Base-by-base conservation (phyloP, 345 rosid genomes). In the Corchorus capsularis region DNA sequence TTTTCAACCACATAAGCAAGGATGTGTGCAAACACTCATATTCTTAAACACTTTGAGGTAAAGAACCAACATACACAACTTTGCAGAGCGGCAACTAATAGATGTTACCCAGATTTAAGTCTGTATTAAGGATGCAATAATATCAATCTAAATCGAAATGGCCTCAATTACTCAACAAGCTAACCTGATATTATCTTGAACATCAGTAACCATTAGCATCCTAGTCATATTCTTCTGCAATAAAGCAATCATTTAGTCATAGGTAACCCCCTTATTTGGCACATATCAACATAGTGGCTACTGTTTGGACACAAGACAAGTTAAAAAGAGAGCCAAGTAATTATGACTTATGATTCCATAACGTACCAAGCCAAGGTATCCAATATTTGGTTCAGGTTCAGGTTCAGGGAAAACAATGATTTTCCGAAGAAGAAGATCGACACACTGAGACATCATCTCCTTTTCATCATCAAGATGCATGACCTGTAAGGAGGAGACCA, bases 391-490 rank as follows among this genome's bases (percentile, higher is more conserved):
- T 84, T 96, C 99, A 50, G 98, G 98, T 32, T 94, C 99, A 19
- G 99, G n/a, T n/a, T n/a, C n/a, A n/a, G n/a, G n/a, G n/a, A n/a
- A n/a, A n/a, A n/a, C 95, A 74, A 96, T 92, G 79, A 94, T 94
- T 87, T 96, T 96, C 67, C 99, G 98, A 75, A 96, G 97, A 75
- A 96, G 97, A 72, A 97, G n/a, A n/a, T n/a, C 94, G 76, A 96
- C 97, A 77, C 99, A 94, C 81, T 96, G 99, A 78, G 99, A 92
- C 97, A 96, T 92, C 99, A 96, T 94, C 89, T 96, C 99, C 69
- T 90, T 94, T 83, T 96, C 99, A 67, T 98, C 99, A 91, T 96
- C 98, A 83, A 96, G 99, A 86, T 96, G 99, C 96, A 96, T 94
- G 83, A 96, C 97, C 99, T 96, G 83, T 55, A 60, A 69, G 17